Evolutionary conservation across 2,329 filamentous ascomycete species (phyloP).

Genomic region (Neoascochyta sp.): DNA sequence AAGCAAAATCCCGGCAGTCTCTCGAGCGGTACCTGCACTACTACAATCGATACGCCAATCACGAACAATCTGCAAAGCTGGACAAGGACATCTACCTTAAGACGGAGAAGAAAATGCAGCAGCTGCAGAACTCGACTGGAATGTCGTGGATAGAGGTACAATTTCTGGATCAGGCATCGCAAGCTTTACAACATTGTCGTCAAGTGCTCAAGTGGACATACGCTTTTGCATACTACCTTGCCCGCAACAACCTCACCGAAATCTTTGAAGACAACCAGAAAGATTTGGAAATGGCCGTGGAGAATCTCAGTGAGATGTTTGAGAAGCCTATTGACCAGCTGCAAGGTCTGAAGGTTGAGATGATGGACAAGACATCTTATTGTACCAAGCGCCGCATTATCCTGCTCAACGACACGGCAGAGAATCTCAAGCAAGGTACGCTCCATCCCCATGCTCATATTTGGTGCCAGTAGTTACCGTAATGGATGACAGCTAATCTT

Average conservation of each 20-base stretch:
- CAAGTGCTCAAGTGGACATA: conserved; percentile 99
- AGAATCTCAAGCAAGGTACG: conserved; percentile 83
- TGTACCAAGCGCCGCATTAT: conserved; percentile 91
- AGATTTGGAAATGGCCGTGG: conserved; percentile 93
- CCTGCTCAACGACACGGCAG: conserved; percentile 84
- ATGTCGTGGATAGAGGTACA: conserved; percentile 99
- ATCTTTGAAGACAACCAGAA: conserved; percentile 99
- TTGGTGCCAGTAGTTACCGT: neutral
- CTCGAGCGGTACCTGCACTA: conserved; percentile 97
- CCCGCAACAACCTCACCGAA: conserved; percentile 88
- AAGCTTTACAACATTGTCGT: conserved; percentile 92
- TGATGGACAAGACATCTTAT: conserved; percentile 97
- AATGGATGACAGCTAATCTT: conserved; percentile 8
- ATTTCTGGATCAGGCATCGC: conserved; percentile 88
- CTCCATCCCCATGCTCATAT: conserved; percentile 13
- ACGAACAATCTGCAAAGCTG: conserved; percentile 93
- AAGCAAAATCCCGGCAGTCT: conserved; percentile 84
- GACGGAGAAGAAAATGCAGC: conserved; percentile 99
- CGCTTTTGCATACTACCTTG: conserved; percentile 96
- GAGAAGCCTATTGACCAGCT: conserved; percentile 92
- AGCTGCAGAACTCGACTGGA: conserved; percentile 85
- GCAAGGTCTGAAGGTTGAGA: conserved; percentile 85
- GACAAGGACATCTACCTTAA: conserved; percentile 95
- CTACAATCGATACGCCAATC: conserved; percentile 98
- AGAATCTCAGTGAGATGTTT: conserved; percentile 98